phyloP scores from a whole-genome alignment of 2,329 filamentous ascomycete genomes.

The Nothopassalora personata region DNA sequence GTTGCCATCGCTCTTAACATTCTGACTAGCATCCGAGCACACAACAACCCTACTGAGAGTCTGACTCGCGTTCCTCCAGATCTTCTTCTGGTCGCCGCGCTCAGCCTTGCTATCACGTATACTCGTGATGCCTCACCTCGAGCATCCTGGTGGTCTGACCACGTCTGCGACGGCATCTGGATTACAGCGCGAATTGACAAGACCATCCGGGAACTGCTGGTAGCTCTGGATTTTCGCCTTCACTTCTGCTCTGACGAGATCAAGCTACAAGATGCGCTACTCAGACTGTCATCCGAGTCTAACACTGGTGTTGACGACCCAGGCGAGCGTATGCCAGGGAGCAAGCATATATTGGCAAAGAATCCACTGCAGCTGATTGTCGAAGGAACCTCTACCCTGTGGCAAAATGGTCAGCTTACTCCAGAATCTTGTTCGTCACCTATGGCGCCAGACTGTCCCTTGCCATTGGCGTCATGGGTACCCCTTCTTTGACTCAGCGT shows the following conservation, averaged over 20 bases:
- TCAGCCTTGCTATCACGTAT: slow-evolving; percentile 27
- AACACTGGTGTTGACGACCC: not conserved
- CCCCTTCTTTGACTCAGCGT: not conserved
- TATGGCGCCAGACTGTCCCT: not conserved
- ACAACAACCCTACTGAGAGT: not conserved
- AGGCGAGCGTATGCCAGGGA: not conserved
- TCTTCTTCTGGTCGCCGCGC: slow-evolving; percentile 23
- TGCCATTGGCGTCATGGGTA: not conserved
- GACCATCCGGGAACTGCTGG: slow-evolving; percentile 19
- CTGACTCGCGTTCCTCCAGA: slow-evolving; percentile 10
- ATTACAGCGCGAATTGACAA: slow-evolving; percentile 17
- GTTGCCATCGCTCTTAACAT: slow-evolving; percentile 30
- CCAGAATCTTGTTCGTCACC: slow-evolving; percentile 1
- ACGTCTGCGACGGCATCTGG: slow-evolving; percentile 19
- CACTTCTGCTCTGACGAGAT: slow-evolving; percentile 16
- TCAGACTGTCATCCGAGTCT: not conserved
- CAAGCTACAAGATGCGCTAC: slow-evolving; percentile 9
- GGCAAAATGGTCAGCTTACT: slow-evolving; percentile 8
- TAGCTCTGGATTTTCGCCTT: slow-evolving; percentile 25
- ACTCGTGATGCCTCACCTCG: slow-evolving; percentile 24
- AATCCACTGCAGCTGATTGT: not conserved
- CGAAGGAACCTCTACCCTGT: not conserved
- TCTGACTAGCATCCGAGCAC: slow-evolving; percentile 15
- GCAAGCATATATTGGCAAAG: not conserved
- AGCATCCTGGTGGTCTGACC: slow-evolving; percentile 21